These are phyloP conservation scores for Eucalyptus polyanthemos DNA, from an alignment of 345 rosid species.

Conservation along the genomic window DNA sequence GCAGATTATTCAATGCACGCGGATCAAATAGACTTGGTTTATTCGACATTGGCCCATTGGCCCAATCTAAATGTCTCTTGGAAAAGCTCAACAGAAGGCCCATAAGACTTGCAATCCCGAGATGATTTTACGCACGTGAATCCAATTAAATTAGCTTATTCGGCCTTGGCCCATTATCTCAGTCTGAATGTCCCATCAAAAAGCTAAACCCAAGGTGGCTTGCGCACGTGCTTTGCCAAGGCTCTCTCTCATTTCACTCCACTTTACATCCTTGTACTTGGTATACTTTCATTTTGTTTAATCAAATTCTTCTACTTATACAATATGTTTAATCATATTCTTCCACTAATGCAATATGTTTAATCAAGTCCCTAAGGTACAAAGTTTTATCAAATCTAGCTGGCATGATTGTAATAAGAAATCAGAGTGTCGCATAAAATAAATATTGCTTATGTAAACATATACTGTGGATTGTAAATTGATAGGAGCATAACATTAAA, in stretches of 20 bases:
- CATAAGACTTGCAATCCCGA: neutral
- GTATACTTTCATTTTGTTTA: neutral
- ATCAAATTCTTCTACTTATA: neutral
- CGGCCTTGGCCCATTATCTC: neutral
- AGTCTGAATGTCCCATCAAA: neutral
- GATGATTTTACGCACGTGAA: neutral
- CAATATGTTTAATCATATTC: neutral
- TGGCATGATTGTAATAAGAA: fast-evolving
- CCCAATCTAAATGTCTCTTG: neutral
- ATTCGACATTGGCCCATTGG: neutral
- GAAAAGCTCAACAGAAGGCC: neutral
- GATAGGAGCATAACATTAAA: neutral
- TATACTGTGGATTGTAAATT: neutral
- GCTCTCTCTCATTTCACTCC: neutral
- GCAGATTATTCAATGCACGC: neutral
- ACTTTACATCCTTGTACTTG: neutral
- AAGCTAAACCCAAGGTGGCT: neutral
- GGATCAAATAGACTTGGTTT: neutral
- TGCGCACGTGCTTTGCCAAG: neutral
- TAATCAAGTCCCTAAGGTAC: neutral
- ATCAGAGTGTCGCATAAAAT: neutral
- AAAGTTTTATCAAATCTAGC: neutral
- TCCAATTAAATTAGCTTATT: neutral
- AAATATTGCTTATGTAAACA: neutral
- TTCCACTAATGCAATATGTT: neutral